phyloP scores from a whole-genome alignment of 1,284 basidiomycete species.

The Leccinum griseonigrum region DNA sequence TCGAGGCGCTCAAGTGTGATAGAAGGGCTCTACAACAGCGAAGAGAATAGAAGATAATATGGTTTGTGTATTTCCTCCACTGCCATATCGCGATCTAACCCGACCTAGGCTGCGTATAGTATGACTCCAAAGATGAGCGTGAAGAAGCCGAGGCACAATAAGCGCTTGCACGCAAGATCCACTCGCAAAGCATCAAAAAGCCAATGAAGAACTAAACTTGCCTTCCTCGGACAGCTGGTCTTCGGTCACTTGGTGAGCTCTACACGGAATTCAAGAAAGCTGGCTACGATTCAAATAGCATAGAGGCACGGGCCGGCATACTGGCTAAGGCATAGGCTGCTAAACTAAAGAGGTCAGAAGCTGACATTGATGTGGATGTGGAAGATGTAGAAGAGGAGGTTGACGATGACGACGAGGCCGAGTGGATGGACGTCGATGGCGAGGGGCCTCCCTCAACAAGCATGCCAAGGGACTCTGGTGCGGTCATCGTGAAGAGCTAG shows the following conservation, averaged over 20 bases:
- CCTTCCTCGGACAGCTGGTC: slow-evolving; percentile 83
- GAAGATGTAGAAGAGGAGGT: slow-evolving; percentile 50
- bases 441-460: slow-evolving; percentile 58
- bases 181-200: slow-evolving; percentile 82
- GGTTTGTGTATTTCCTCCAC: slow-evolving; percentile 40
- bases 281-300: slow-evolving; percentile 85
- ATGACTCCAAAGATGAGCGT: slow-evolving; percentile 91
- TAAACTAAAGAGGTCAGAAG: slow-evolving; percentile 67
- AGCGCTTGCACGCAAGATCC: slow-evolving; percentile 71
- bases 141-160: slow-evolving; percentile 69
- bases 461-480: slow-evolving; percentile 62
- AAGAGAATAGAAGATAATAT: slow-evolving; percentile 60
- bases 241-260: slow-evolving; percentile 85
- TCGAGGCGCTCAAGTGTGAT: slow-evolving; percentile 97
- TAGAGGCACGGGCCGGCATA: slow-evolving; percentile 85
- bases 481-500: slow-evolving; percentile 46
- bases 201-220: slow-evolving; percentile 83
- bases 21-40: slow-evolving; percentile 93
- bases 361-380: slow-evolving; percentile 50
- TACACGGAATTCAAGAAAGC: slow-evolving; percentile 79
- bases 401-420: slow-evolving; percentile 40
- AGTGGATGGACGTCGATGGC: slow-evolving; percentile 70
- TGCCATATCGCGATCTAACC: slow-evolving; percentile 5
- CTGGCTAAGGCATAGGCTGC: slow-evolving; percentile 77
- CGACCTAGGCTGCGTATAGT: slow-evolving; percentile 39